A percentile compares a stretch with the other conserved stretches of the same genome.
Conservation (phyloP, 306 rosid genomes). For the Comarum palustre region DNA sequence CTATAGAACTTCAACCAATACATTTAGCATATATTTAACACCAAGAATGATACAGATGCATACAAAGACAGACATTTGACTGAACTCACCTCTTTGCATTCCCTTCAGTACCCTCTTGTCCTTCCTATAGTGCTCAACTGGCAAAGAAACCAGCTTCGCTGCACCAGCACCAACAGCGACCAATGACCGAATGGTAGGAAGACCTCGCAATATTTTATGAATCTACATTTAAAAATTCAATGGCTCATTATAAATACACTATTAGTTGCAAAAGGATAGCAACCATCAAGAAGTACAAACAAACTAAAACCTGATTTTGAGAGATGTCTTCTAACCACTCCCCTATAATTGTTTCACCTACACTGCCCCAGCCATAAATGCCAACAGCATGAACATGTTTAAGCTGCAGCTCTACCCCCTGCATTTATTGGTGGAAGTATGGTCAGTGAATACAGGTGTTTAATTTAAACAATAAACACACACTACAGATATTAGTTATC, state of each 20-base stretch:
- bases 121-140: conserved; percentile 86
- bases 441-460: conserved; percentile 26
- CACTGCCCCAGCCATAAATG: conserved; percentile 91
- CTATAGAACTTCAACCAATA: background rate
- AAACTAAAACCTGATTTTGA: conserved; percentile 71
- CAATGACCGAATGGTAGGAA: conserved; percentile 77
- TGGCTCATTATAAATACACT: conserved; percentile 5
- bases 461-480: background rate
- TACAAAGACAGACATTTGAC: background rate
- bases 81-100: conserved; percentile 81
- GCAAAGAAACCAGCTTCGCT: conserved; percentile 82
- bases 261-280: conserved; percentile 24
- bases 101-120: conserved; percentile 90
- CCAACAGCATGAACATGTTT: conserved; percentile 87
- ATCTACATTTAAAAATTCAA: conserved; percentile 43
- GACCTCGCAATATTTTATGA: conserved; percentile 74
- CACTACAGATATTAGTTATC: background rate
- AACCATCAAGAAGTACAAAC: conserved; percentile 24
- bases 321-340: conserved; percentile 96
- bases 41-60: background rate
- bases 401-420: conserved; percentile 91
- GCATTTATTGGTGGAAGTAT: conserved; percentile 31
- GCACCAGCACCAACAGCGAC: conserved; percentile 85
- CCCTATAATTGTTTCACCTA: conserved; percentile 71
- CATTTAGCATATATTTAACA: background rate